Conservation (phyloP, 1,139 yeast species). For the Diutina rugosa region DNA sequence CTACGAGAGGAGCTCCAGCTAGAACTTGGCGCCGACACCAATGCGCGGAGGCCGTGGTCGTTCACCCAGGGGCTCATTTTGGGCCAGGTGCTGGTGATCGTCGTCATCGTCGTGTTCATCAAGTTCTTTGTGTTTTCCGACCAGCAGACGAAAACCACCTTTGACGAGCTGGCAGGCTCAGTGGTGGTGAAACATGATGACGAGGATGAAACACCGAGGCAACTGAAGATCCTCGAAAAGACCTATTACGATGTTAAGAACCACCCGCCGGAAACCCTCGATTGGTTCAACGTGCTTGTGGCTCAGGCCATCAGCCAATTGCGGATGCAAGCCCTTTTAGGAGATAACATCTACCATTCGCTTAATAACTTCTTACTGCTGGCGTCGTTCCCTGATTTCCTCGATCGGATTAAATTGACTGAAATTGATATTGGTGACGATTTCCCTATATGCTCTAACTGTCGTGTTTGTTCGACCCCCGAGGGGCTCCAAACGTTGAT, state of each 20-base stretch:
- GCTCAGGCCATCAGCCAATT: slow-evolving; percentile 86
- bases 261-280: slow-evolving; percentile 82
- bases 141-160: slow-evolving; percentile 12
- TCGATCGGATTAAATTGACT: slow-evolving; percentile 67
- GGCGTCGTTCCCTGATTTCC: slow-evolving; percentile 59
- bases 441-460: slow-evolving; percentile 89
- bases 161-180: slow-evolving; percentile 14
- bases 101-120: slow-evolving; percentile 63
- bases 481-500: slow-evolving; percentile 78
- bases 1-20: slow-evolving; percentile 2
- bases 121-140: slow-evolving; percentile 88
- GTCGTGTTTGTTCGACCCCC: slow-evolving; percentile 55
- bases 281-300: slow-evolving; percentile 90
- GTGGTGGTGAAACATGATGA: slow-evolving; percentile 20
- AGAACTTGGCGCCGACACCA: not conserved
- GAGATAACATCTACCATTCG: slow-evolving; percentile 75
- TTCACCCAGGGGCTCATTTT: slow-evolving; percentile 66
- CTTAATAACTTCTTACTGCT: slow-evolving; percentile 41
- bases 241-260: slow-evolving; percentile 84
- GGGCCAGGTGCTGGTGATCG: slow-evolving; percentile 77
- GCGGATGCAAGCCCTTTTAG: slow-evolving; percentile 70
- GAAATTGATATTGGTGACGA: slow-evolving; percentile 93
- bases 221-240: slow-evolving; percentile 59
- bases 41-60: slow-evolving; percentile 29
- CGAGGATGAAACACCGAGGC: slow-evolving; percentile 9